phyloP scores from a whole-genome alignment of 2,329 filamentous ascomycete genomes.

The Gnomoniopsis sp. region DNA sequence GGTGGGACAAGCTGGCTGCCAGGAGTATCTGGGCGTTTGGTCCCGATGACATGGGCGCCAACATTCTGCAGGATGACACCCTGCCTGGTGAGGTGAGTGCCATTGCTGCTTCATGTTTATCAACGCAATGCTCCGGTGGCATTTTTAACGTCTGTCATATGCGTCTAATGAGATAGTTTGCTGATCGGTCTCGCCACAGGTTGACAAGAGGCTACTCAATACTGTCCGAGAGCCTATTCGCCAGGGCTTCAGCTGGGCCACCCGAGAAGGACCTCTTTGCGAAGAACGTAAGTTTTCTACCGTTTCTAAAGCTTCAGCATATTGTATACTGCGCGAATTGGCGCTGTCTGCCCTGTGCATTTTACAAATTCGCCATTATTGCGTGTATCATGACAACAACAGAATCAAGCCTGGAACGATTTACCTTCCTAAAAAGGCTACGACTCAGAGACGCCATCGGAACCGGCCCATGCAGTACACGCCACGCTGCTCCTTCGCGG shows the following conservation, averaged over 20 bases:
- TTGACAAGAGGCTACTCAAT: conserved; percentile 86
- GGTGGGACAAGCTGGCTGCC: conserved; percentile 91
- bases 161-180: not conserved
- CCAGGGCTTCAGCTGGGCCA: conserved; percentile 96
- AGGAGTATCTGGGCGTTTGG: conserved; percentile 99
- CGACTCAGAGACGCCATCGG: not conserved
- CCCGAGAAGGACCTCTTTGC: conserved; percentile 90
- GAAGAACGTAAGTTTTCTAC: conserved; percentile 77
- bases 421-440: conserved; percentile 12
- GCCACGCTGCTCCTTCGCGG: not conserved
- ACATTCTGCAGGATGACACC: conserved; percentile 96
- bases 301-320: conserved; percentile 19
- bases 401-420: not conserved
- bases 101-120: not conserved
- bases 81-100: conserved; percentile 73
- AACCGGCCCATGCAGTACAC: not conserved
- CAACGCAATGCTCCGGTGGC: not conserved
- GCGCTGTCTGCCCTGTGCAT: conserved; percentile 8
- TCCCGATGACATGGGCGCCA: conserved; percentile 89
- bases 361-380: not conserved
- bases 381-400: conserved; percentile 8
- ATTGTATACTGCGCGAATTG: conserved; percentile 1
- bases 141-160: not conserved
- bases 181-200: conserved; percentile 39
- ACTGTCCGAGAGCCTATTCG: conserved; percentile 88